Base-by-base conservation (phyloP, 768 basidiomycete species). In the Psilocybe sp. region DNA sequence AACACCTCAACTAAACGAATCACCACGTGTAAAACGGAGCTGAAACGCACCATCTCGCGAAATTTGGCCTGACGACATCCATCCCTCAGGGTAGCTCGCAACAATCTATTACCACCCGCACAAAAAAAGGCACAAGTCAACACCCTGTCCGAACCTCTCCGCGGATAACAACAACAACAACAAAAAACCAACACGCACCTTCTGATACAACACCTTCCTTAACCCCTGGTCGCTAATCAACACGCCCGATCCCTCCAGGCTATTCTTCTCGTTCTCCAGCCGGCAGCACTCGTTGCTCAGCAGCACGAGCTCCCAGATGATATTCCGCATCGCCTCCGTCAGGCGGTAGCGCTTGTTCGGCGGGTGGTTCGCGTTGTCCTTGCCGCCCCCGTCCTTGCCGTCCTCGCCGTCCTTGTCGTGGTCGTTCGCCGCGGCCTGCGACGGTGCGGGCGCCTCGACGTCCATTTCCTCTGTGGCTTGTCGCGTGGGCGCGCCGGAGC, bases 21-120 rank as follows among this genome's bases (percentile, higher is more conserved):
- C 9, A 43, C 6, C 42, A 38, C 40, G 13, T 10, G 15, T 31
- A 34, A 36, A 23, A 8, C 15, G 9, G 4, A 52, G 28, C 4
- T 16, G 5, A 32, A 32, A 66, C 84, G 33, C 44, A 91, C 89
- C 87, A 75, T 93, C 91, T 60, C 91, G 77, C 32, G 89, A 91
- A 52, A 93, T 89, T 64, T 90, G 87, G 3, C 89, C 87, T 2
- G 88, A 89, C 23, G 84, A 82, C 71, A 92, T 82, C 91, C 91
- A 93, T 11, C 88, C 88, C 0, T 84, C 74, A 0, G 90, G 91
- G 66, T 89, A 93, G 1, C 81, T 82, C n/a, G 76, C 78, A 0
- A 92, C 85, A 50, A 93, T 90, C 83, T 61, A 37, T 5, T 45
- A 47, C 7, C 23, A n/a, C n/a, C n/a, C n/a, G n/a, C n/a, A 33